These are phyloP conservation scores for Coemansia sp. DNA, from an alignment of 192 early-diverging fungal genomes.

Conservation along the genomic window DNA sequence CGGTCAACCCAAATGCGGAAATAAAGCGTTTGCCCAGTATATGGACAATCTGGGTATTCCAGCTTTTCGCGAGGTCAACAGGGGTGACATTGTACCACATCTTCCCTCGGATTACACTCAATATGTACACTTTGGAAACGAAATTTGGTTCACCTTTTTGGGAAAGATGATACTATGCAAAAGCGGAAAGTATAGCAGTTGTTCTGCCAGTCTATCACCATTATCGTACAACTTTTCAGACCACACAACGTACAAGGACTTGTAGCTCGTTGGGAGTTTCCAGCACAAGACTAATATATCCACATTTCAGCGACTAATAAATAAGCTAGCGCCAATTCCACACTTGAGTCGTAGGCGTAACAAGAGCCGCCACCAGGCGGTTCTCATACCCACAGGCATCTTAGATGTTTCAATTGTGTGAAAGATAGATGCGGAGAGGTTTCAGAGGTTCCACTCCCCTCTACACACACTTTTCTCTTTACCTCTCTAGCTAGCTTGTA, in stretches of 20 bases:
- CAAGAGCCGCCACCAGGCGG: no score
- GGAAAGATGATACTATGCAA: slow-evolving; percentile 15
- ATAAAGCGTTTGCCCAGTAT: slow-evolving; percentile 22
- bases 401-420: no score
- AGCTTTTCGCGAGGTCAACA: slow-evolving; percentile 27
- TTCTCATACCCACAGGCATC: no score
- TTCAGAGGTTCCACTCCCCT: no score
- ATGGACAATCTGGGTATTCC: slow-evolving; percentile 19
- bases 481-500: no score
- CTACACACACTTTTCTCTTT: no score
- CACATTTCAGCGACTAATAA: no score
- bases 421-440: no score
- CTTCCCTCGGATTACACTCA: slow-evolving; percentile 7
- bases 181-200: slow-evolving; percentile 16
- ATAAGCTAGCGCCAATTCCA: no score
- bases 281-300: no score
- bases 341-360: no score
- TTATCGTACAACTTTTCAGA: slow-evolving; percentile 9
- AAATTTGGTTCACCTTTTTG: slow-evolving; percentile 17
- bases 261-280: background rate
- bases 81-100: slow-evolving; percentile 40
- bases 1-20: slow-evolving; percentile 41
- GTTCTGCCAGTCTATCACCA: slow-evolving; percentile 26
- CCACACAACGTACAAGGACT: slow-evolving; percentile 20
- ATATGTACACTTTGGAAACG: slow-evolving; percentile 36